Percentiles rank a stretch among this genome's conserved stretches.
Evolutionary conservation across 805 yeast genomes (phyloP).

Genomic region (Kazachstania bromeliacearum): DNA sequence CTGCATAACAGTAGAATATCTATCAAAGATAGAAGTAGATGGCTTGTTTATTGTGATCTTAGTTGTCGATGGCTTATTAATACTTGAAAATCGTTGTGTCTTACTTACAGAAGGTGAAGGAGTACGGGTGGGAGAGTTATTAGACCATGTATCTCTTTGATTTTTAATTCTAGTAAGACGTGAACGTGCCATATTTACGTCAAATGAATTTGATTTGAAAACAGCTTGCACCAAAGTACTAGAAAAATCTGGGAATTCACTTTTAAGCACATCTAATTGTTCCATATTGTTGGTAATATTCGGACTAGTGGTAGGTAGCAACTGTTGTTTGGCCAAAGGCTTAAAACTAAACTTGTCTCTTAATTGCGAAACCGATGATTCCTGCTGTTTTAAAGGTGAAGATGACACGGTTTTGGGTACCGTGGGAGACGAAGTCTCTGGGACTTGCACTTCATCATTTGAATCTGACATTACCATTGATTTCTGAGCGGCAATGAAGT

Average conservation of each 20-base stretch:
- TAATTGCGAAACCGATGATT: constrained; percentile 14
- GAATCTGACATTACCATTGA: constrained; percentile 2
- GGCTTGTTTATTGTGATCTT: constrained; percentile 32
- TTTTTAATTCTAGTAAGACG: constrained; percentile 24
- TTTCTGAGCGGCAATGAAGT: too few relatives aligned
- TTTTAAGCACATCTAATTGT: constrained; percentile 10
- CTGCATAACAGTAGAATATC: constrained; percentile 27
- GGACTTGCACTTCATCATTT: constrained; percentile 37
- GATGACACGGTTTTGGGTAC: constrained; percentile 16
- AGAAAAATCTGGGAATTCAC: constrained; percentile 29
- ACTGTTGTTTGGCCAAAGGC: constrained; percentile 7
- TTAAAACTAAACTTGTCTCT: constrained; percentile 38
- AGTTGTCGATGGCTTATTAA: constrained; percentile 1
- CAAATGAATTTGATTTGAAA: constrained; percentile 31
- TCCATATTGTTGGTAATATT: constrained; percentile 9
- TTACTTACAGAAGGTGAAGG: not conserved
- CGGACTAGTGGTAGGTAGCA: constrained; percentile 3
- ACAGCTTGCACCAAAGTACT: constrained; percentile 31
- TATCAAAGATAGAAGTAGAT: constrained; percentile 30
- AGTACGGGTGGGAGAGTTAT: not conserved
- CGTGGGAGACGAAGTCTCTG: constrained; percentile 38
- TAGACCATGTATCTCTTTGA: constrained; percentile 22
- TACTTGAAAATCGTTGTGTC: constrained; percentile 1
- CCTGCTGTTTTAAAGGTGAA: constrained; percentile 25
- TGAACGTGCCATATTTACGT: constrained; percentile 28